A percentile compares a stretch with the other conserved stretches of the same genome.
Conservation (phyloP, 2,329 filamentous ascomycete species). For the Verticillium longisporum region DNA sequence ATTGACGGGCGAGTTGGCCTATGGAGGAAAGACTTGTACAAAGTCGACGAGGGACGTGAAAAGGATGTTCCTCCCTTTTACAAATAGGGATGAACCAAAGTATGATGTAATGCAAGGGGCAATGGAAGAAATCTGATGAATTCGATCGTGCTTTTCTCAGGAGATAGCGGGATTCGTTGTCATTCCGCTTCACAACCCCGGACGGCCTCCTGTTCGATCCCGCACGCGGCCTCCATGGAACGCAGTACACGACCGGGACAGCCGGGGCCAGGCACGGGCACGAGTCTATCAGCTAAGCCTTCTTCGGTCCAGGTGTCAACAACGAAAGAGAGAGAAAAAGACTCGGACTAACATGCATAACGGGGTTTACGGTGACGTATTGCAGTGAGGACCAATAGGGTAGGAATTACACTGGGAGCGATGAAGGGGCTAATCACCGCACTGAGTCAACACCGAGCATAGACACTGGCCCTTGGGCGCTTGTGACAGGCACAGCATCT, state of each 20-base stretch:
- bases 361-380: background rate
- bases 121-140: background rate
- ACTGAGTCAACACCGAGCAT: background rate
- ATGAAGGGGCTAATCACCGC: background rate
- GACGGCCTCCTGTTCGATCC: background rate
- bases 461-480: background rate
- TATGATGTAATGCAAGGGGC: background rate
- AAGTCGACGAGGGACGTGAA: background rate
- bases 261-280: background rate
- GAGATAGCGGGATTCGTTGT: background rate
- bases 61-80: background rate
- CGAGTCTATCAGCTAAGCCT: background rate
- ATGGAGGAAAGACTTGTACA: background rate
- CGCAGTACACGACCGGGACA: background rate
- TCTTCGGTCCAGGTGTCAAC: too few relatives aligned
- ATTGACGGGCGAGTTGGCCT: background rate
- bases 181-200: background rate
- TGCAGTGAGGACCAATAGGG: background rate
- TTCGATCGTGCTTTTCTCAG: background rate
- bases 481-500: background rate
- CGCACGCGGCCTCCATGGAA: background rate
- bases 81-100: background rate
- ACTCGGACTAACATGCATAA: background rate
- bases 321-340: background rate
- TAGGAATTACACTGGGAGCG: background rate